Conservation (phyloP, 2,329 filamentous ascomycete species). For the Xylariomycetidae sp. region DNA sequence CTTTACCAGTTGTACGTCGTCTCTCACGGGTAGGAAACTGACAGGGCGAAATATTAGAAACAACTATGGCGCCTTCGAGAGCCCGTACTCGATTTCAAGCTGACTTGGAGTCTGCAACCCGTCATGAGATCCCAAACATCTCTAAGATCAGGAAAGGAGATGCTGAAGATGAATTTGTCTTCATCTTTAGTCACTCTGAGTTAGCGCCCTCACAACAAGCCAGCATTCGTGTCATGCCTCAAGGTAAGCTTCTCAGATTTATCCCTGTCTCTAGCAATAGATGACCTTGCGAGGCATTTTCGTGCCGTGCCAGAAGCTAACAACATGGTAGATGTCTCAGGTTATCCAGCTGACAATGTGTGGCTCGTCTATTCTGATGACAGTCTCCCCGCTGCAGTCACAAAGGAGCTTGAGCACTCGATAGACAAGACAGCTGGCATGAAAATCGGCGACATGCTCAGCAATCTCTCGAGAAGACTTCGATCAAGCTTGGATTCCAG, state of each 20-base stretch:
- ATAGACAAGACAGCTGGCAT: slow-evolving; percentile 14
- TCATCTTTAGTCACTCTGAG: slow-evolving; percentile 41
- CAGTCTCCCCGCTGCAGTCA: slow-evolving; percentile 14
- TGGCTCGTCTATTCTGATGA: slow-evolving; percentile 22
- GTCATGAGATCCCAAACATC: slow-evolving; percentile 30
- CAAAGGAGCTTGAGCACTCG: slow-evolving; percentile 17
- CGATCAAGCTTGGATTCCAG: slow-evolving; percentile 16
- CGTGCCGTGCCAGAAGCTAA: no score
- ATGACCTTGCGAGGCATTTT: no score
- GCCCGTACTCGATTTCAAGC: slow-evolving; percentile 13
- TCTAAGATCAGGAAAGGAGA: slow-evolving; percentile 54
- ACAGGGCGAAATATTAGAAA: neutral
- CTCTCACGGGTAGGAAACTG: no score
- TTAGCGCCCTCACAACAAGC: slow-evolving; percentile 21
- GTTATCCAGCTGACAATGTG: slow-evolving; percentile 18
- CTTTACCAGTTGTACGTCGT: no score
- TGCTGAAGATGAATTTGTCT: slow-evolving; percentile 68
- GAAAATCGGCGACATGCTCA: slow-evolving; percentile 17
- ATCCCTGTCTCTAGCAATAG: neutral
- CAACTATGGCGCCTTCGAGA: slow-evolving; percentile 15
- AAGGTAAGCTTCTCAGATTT: slow-evolving; percentile 22
- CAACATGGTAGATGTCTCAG: slow-evolving; percentile 10
- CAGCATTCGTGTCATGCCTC: slow-evolving; percentile 33
- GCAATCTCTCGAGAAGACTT: slow-evolving; percentile 26
- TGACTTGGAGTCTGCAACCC: slow-evolving; percentile 17